Base-by-base conservation (phyloP, 495 filamentous ascomycete species). In the Bryoglossum gracile region DNA sequence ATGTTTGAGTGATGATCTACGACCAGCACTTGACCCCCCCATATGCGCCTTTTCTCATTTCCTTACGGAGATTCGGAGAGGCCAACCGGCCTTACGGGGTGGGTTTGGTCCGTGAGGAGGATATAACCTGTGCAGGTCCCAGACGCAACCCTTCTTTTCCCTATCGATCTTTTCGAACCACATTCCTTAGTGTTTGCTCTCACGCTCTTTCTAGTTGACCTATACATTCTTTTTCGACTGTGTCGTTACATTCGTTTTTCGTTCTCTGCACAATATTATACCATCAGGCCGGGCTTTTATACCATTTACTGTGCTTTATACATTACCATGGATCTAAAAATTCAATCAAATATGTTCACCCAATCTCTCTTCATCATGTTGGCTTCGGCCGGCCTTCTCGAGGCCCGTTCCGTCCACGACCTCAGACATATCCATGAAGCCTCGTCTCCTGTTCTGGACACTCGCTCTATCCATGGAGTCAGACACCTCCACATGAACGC, bases 161-260 rank as follows among this genome's bases (percentile, higher is more conserved):
- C 38, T 41, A 55, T 59, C 56, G 52, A 55, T 41, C 13, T 49
- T 52, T 42, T 59, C 52, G 56, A 55, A 16, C 40, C 53, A 55
- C 56, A 39, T 59, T 59, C 56, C 46, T 59, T 54, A 42, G 49
- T 53, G 40, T 28, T 45, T 39, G 39, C 43, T 32, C n/a, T 46
- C 33, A 46, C 46, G 24, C 54, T 54, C 52, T 33, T 59, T 54
- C 47, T 47, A 25, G 26, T 43, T 30, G 23, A 21, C 34, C 25
- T 48, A 46, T 50, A 48, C 54, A 36, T 53, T 56, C 48, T 19
- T 56, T 47, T 51, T 21, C 55, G 55, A 58, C 55, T 58, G 55
- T 39, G 55, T 58, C 56, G 52, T 34, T n/a, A 30, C 47, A 42
- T 42, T 42, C 37, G 24, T 33, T 23, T 47, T 48, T 34, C 16